These are phyloP conservation scores for Fusarium xylarioides DNA, from an alignment of 2,329 filamentous ascomycete genomes.

Conservation along the genomic window DNA sequence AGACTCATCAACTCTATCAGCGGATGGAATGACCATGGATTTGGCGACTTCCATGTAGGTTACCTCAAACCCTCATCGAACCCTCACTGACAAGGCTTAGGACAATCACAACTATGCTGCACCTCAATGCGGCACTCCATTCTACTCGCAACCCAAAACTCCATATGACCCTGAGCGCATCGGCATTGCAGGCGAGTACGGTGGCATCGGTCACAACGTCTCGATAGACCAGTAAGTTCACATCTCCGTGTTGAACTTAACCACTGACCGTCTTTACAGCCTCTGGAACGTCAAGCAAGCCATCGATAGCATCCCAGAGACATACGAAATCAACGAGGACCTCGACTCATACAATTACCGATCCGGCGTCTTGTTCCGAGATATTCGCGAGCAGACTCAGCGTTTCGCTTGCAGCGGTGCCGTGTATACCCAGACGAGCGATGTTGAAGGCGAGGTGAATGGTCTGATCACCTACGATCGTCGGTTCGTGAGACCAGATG, in stretches of 20 bases:
- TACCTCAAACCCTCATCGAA: fast-evolving
- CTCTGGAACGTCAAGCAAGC: conserved; percentile 71
- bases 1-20: conserved; percentile 69
- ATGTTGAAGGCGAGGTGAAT: conserved; percentile 79
- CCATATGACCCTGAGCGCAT: conserved; percentile 69
- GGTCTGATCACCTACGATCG: conserved; percentile 76
- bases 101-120: conserved; percentile 79
- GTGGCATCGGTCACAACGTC: conserved; percentile 73
- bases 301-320: conserved; percentile 69
- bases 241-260: fast-evolving
- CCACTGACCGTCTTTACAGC: conserved; percentile 46
- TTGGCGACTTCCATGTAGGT: conserved; percentile 64
- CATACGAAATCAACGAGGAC: conserved; percentile 71
- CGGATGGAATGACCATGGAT: conserved; percentile 75
- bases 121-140: conserved; percentile 75
- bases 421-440: conserved; percentile 78
- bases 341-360: conserved; percentile 74
- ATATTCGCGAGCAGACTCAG: conserved; percentile 69
- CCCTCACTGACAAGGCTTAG: too few species aligned
- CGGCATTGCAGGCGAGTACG: conserved; percentile 76
- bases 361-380: conserved; percentile 65
- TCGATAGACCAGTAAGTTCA: conserved; percentile 55
- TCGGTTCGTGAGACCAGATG: conserved; percentile 64
- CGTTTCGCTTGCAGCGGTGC: conserved; percentile 71
- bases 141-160: conserved; percentile 65